Conservation (phyloP, 148 eudicot genomes). For the Cornus florida region DNA sequence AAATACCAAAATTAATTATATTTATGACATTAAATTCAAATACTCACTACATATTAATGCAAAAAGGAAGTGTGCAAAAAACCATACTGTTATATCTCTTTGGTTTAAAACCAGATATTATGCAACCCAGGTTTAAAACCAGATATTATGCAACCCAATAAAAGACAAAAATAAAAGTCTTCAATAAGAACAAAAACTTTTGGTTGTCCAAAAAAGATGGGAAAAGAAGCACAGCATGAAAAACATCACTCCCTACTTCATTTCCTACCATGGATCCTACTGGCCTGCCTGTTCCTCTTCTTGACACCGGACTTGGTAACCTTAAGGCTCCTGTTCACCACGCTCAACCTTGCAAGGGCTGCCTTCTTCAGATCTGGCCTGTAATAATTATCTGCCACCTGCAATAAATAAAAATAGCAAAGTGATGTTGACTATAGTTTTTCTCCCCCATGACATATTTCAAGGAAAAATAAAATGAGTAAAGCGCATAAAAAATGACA, state of each 20-base stretch:
- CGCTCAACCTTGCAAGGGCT: conserved; percentile 88
- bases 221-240: background rate
- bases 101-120: background rate
- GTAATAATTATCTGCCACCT: conserved; percentile 82
- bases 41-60: background rate
- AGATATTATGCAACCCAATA: conserved; percentile 1
- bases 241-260: conserved; percentile 13
- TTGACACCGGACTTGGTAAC: conserved; percentile 87
- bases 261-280: conserved; percentile 52
- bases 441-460: background rate
- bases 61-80: conserved; percentile 1
- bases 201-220: background rate
- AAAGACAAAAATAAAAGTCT: background rate
- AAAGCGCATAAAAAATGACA: background rate
- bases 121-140: conserved; percentile 1
- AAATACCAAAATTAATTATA: too few relatives aligned
- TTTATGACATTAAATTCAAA: background rate
- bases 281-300: conserved; percentile 92
- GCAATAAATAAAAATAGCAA: conserved; percentile 7
- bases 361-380: conserved; percentile 91
- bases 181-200: background rate
- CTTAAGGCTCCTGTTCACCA: conserved; percentile 78
- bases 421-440: background rate
- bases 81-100: background rate
- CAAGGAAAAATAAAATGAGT: background rate